A percentile compares a stretch with the other conserved stretches of the same genome.
Conservation (phyloP, 305 asterid species). For the Fraxinus baroniana region DNA sequence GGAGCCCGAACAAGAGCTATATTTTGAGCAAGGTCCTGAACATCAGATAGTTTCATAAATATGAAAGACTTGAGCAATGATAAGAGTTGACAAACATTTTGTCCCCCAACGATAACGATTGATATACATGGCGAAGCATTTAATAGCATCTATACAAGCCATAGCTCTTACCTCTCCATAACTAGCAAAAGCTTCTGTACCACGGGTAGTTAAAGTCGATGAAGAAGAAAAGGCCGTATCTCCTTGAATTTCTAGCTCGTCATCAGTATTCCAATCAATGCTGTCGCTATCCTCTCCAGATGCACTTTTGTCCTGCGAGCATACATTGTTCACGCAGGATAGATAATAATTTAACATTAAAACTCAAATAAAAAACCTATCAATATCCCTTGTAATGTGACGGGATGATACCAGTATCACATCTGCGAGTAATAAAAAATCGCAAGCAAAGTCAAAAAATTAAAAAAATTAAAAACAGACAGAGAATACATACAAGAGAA, state of each 20-base stretch:
- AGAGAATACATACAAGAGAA: not conserved
- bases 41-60: not conserved
- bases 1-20: not conserved
- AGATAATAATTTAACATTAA: not conserved
- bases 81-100: not conserved
- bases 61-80: not conserved
- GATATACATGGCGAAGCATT: not conserved
- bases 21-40: not conserved
- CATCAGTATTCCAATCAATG: conserved; percentile 89
- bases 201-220: conserved; percentile 24
- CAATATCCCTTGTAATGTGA: conserved; percentile 3
- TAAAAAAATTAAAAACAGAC: not conserved
- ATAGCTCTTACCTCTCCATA: conserved; percentile 47
- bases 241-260: conserved; percentile 54
- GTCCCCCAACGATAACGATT: not conserved
- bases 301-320: conserved; percentile 41
- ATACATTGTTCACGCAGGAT: conserved; percentile 3
- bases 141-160: not conserved
- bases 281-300: conserved; percentile 43
- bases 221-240: conserved; percentile 34
- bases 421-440: not conserved
- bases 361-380: conserved; percentile 7
- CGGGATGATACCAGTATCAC: not conserved
- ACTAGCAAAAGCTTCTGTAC: conserved; percentile 15
- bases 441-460: not conserved